These are phyloP conservation scores for Paralagenidium karlingii DNA, from an alignment of 352 stramenopile genomes.

Conservation along the genomic window DNA sequence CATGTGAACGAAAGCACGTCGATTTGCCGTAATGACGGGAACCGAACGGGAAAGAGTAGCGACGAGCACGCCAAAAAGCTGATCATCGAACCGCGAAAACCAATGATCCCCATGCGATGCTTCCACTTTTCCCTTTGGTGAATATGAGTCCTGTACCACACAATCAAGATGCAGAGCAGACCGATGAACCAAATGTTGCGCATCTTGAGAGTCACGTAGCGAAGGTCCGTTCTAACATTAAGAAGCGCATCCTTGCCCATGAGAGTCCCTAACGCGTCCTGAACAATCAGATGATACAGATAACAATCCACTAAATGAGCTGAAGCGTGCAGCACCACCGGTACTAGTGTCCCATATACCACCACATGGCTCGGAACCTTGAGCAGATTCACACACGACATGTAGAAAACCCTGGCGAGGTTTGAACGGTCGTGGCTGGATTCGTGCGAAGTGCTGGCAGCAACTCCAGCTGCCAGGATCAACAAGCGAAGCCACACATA, in stretches of 20 bases:
- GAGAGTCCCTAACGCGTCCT: conserved; percentile 5
- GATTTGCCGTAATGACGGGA: too few species aligned
- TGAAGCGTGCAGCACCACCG: conserved; percentile 10
- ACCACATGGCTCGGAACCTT: conserved; percentile 15
- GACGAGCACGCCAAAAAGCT: conserved; percentile 1
- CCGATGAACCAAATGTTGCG: conserved; percentile 11
- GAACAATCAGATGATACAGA: conserved; percentile 9
- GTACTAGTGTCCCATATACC: conserved; percentile 13
- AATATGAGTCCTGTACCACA: too few species aligned
- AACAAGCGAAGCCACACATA: conserved; percentile 9
- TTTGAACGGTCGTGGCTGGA: background rate
- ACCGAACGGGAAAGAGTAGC: too few species aligned
- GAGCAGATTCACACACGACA: conserved; percentile 3
- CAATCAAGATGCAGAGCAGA: too few species aligned
- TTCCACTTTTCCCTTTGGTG: too few species aligned
- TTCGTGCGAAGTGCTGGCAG: too few species aligned
- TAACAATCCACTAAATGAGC: conserved; percentile 15
- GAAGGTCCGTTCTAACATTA: background rate
- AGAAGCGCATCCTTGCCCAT: conserved; percentile 10
- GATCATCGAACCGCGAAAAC: conserved; percentile 3
- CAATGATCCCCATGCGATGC: background rate
- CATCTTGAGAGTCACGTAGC: too few species aligned
- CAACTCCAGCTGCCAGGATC: background rate
- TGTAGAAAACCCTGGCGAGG: background rate
- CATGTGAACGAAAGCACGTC: too few species aligned